Conservation (phyloP, 2,329 filamentous ascomycete genomes). For the Pestalotiopsis sp. region DNA sequence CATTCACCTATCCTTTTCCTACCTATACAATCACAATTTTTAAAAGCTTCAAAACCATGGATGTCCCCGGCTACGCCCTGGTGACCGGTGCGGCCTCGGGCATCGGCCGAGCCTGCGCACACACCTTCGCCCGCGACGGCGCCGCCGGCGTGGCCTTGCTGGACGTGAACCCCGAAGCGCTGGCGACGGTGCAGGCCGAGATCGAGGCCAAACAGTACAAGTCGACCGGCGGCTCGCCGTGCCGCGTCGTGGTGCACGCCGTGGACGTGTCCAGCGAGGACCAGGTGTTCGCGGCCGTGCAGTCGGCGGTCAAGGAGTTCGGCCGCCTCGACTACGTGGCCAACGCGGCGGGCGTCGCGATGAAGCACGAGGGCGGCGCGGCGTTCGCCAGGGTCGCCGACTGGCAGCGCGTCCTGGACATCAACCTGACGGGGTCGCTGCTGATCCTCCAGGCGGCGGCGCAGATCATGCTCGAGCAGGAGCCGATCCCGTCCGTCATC, state of each 20-base stretch:
- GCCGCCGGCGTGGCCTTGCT: conserved; percentile 30
- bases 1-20: too few species aligned
- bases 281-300: conserved; percentile 28
- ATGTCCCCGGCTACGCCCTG: conserved; percentile 33
- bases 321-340: conserved; percentile 43
- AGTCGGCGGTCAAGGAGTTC: conserved; percentile 29
- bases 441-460: conserved; percentile 41
- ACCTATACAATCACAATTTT: not conserved
- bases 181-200: conserved; percentile 20
- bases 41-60: conserved; percentile 18
- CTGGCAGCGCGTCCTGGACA: conserved; percentile 42
- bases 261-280: conserved; percentile 35
- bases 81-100: conserved; percentile 35
- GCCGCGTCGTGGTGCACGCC: conserved; percentile 8
- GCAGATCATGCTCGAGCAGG: conserved; percentile 46
- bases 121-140: conserved; percentile 29
- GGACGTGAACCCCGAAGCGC: conserved; percentile 25
- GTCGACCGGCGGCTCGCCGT: conserved; percentile 6
- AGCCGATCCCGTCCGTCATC: conserved; percentile 37
- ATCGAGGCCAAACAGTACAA: conserved; percentile 21
- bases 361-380: conserved; percentile 39
- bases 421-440: conserved; percentile 46
- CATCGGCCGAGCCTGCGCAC: conserved; percentile 32
- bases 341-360: conserved; percentile 41
- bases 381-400: conserved; percentile 37